Percentiles rank a stretch among this genome's conserved stretches.
Evolutionary conservation across 306 rosid species (phyloP).

Genomic region (Styphnolobium japonicum): DNA sequence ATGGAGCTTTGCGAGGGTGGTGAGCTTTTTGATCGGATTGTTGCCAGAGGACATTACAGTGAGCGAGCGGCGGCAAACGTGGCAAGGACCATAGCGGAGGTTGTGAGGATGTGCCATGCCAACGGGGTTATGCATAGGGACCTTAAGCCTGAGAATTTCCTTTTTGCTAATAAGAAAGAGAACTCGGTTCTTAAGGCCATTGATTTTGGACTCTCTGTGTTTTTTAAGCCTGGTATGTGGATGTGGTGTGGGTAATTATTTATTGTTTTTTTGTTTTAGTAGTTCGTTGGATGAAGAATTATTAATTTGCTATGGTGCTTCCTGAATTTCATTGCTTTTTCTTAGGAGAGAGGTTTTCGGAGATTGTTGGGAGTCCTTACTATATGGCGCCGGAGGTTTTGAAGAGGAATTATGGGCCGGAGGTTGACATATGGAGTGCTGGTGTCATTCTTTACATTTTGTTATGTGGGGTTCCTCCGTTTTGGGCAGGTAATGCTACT

Average conservation of each 20-base stretch:
- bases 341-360: constrained; percentile 68
- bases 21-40: constrained; percentile 80
- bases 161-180: constrained; percentile 79
- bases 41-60: constrained; percentile 80
- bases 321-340: too few relatives aligned
- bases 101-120: constrained; percentile 79
- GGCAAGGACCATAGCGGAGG: constrained; percentile 73
- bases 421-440: constrained; percentile 87
- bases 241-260: too few relatives aligned
- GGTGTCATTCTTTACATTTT: constrained; percentile 85
- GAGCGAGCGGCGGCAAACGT: constrained; percentile 86
- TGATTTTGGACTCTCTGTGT: constrained; percentile 80
- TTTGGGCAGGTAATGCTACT: constrained; percentile 72
- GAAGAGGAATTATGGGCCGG: constrained; percentile 81
- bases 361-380: constrained; percentile 92
- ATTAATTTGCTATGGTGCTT: too few relatives aligned
- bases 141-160: constrained; percentile 84
- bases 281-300: too few relatives aligned
- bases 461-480: constrained; percentile 89
- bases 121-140: constrained; percentile 89
- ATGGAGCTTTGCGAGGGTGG: constrained; percentile 92
- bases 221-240: constrained; percentile 71
- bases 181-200: constrained; percentile 77
- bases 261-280: neutral
- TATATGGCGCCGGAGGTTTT: constrained; percentile 93